Percentiles rank a stretch among this genome's conserved stretches.
Evolutionary conservation across 1,284 basidiomycete species (phyloP).

Genomic region (Taiwanofungus camphoratus): DNA sequence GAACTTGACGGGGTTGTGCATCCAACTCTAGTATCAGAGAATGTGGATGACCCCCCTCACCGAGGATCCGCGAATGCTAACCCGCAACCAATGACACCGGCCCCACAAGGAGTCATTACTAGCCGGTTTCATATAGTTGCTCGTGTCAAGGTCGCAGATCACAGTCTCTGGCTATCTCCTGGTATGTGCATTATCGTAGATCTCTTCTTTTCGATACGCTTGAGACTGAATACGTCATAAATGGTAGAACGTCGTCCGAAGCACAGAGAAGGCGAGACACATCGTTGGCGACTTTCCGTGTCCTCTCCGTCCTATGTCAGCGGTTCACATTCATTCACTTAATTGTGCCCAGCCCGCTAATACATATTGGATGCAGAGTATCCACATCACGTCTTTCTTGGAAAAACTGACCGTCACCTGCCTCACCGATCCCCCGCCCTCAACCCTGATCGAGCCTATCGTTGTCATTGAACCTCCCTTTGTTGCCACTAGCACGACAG

Average conservation of each 20-base stretch:
- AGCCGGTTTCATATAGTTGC: constrained; percentile 66
- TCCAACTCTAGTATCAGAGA: not conserved
- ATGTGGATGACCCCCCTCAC: not conserved
- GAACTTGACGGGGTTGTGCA: constrained; percentile 27
- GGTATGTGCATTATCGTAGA: constrained; percentile 37
- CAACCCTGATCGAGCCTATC: constrained; percentile 29
- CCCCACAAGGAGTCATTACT: constrained; percentile 8
- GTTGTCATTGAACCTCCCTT: constrained; percentile 49
- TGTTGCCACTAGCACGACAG: constrained; percentile 47
- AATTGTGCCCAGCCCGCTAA: not conserved
- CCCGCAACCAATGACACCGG: not conserved
- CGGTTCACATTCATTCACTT: constrained; percentile 7
- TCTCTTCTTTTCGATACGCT: too few species aligned
- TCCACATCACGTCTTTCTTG: constrained; percentile 50
- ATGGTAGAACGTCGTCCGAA: constrained; percentile 39
- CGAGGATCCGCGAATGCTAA: constrained; percentile 1
- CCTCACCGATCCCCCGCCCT: constrained; percentile 35
- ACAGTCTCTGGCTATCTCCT: constrained; percentile 54
- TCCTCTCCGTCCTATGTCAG: constrained; percentile 68
- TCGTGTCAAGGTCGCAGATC: constrained; percentile 56
- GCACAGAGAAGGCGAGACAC: constrained; percentile 39
- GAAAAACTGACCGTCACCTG: constrained; percentile 43
- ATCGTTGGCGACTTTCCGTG: constrained; percentile 68
- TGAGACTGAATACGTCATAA: too few species aligned
- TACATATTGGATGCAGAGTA: constrained; percentile 34